Percentiles rank a stretch among this genome's conserved stretches.
These are phyloP conservation scores for Trypethelium eluteriae DNA, from an alignment of 495 filamentous ascomycete species.

Conservation along the genomic window DNA sequence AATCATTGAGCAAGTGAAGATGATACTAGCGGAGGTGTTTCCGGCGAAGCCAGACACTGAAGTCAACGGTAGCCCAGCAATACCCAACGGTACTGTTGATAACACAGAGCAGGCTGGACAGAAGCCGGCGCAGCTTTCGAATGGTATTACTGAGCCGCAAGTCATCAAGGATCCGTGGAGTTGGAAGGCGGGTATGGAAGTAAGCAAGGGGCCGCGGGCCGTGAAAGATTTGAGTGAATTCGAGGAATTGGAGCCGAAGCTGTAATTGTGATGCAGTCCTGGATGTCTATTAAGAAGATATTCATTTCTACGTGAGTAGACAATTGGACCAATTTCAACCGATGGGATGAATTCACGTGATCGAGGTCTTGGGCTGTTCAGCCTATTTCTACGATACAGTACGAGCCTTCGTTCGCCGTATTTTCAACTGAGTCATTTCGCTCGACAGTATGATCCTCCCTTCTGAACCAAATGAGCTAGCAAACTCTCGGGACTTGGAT, in stretches of 20 bases:
- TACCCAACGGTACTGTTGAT: neutral
- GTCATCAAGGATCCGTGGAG: slow-evolving; percentile 65
- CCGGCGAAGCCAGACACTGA: slow-evolving; percentile 25
- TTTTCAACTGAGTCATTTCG: too few relatives aligned
- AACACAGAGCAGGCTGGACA: slow-evolving; percentile 16
- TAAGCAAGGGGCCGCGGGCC: slow-evolving; percentile 61
- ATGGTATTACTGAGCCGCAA: slow-evolving; percentile 32
- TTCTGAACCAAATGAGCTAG: too few relatives aligned
- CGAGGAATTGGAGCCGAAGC: slow-evolving; percentile 71
- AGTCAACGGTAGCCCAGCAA: slow-evolving; percentile 33
- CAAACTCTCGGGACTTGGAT: too few relatives aligned
- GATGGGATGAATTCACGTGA: too few relatives aligned
- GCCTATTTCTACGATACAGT: too few relatives aligned
- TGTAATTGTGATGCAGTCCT: slow-evolving; percentile 38
- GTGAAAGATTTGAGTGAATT: slow-evolving; percentile 71
- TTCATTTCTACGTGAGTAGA: too few relatives aligned
- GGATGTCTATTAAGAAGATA: neutral
- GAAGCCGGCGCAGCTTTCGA: slow-evolving; percentile 8
- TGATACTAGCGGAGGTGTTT: slow-evolving; percentile 36
- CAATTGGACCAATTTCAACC: too few relatives aligned
- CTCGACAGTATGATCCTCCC: too few relatives aligned
- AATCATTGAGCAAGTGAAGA: slow-evolving; percentile 42
- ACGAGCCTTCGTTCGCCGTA: too few relatives aligned
- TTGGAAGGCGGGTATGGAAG: slow-evolving; percentile 64
- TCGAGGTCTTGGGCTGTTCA: too few relatives aligned